Evolutionary conservation across 2,329 filamentous ascomycete species (phyloP), one percentile per base, ranked within the genome.

Genomic region (Teratosphaeriaceae sp.): DNA sequence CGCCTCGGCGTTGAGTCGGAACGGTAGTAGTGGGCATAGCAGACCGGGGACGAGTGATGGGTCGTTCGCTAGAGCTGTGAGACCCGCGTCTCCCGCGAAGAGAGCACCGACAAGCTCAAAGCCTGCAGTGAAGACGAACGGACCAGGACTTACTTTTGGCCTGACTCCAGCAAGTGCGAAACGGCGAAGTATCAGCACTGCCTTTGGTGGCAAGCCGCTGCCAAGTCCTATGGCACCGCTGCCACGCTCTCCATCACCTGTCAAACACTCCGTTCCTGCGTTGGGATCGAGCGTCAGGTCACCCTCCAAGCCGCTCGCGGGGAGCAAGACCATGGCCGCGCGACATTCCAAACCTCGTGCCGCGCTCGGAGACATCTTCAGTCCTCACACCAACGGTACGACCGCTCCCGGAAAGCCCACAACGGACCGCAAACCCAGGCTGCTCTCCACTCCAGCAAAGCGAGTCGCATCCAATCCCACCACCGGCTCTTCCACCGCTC

Each of bases 401-500:
- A 18, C 9, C 31, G 15, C 31, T 9, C 31, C 31, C n/a, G n/a
- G n/a, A 19, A 37, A 37, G 26, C 5, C 18, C 16, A 18, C 5
- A 3, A 20, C 6, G 40, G 45, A 43, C 27, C 41, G 19, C 26
- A 39, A 35, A 40, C 23, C 12, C 4, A 19, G 30, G 21, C 19
- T 11, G 9, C 13, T 23, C 12, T 16, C 16, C 6, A 15, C 42
- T 5, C 45, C 49, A 24, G 35, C 46, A 8, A 50, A 53, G 34
- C 48, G 50, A 19, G 49, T 47, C 5, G 42, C 48, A 6, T 50
- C 40, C 9, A 61, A 64, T 12, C 34, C 46, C 12, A 21, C 43
- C 4, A 42, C 43, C 19, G 40, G 85, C 55, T 88, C 88, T 0
- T 96, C 90, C 0, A 72, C 77, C 13, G 82, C 88, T 1, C 68